These are phyloP conservation scores for Hemileia vastatrix DNA, from an alignment of 1,284 basidiomycete genomes.

Conservation along the genomic window DNA sequence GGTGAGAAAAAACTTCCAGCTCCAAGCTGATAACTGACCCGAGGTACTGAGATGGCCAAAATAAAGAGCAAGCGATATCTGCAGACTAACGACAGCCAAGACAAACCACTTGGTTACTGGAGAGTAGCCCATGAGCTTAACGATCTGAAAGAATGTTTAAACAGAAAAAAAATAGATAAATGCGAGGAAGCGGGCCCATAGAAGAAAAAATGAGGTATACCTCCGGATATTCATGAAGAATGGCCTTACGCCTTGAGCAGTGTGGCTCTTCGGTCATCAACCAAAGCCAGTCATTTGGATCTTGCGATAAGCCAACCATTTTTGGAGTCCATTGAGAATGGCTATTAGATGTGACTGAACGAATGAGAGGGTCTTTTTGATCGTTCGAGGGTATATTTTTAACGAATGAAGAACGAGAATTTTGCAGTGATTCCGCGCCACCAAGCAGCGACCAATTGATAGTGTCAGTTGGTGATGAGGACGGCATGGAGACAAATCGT, in stretches of 20 bases:
- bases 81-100: conserved; percentile 63
- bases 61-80: conserved; percentile 57
- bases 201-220: conserved; percentile 46
- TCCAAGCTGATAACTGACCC: conserved; percentile 54
- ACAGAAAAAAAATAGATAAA: not conserved
- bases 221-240: conserved; percentile 89
- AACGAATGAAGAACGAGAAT: not conserved
- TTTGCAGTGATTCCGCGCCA: conserved; percentile 11
- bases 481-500: too few relatives aligned
- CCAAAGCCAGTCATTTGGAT: conserved; percentile 57
- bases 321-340: conserved; percentile 14
- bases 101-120: conserved; percentile 82
- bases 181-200: not conserved
- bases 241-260: conserved; percentile 70
- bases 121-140: conserved; percentile 86
- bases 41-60: conserved; percentile 54
- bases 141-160: not conserved
- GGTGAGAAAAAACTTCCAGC: conserved; percentile 58
- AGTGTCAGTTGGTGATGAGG: too few relatives aligned
- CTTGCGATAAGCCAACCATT: conserved; percentile 23
- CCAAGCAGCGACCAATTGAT: conserved; percentile 10
- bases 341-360: too few relatives aligned
- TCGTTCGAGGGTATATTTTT: too few relatives aligned
- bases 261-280: conserved; percentile 96
- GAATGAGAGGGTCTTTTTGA: too few relatives aligned